Evolutionary conservation across 1,139 yeast genomes (phyloP).

Genomic region (Scheffersomyces titani): DNA sequence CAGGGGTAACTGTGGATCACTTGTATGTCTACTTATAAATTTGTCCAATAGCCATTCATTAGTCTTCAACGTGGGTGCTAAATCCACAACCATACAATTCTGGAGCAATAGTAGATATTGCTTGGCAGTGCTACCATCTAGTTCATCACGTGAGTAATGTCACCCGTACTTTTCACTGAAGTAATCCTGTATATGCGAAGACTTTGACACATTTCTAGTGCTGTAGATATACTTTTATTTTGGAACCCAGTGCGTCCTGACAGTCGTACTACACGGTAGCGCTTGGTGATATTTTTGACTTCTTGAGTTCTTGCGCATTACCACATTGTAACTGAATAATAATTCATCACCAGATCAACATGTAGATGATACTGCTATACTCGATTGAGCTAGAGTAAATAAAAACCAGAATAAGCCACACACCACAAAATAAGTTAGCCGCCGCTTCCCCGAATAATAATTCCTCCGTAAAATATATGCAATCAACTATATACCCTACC

Average conservation of each 20-base stretch:
- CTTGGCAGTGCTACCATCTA: not conserved
- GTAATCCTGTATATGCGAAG: not conserved
- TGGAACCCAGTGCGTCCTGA: not conserved
- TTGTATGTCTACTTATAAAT: too few relatives aligned
- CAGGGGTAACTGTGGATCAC: not conserved
- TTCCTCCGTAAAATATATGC: too few relatives aligned
- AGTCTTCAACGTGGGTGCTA: not conserved
- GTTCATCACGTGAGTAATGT: not conserved
- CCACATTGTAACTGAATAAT: not conserved
- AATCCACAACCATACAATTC: not conserved
- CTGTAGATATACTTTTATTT: not conserved
- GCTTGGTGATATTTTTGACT: not conserved
- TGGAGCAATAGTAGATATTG: not conserved
- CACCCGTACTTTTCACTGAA: not conserved
- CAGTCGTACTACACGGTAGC: not conserved
- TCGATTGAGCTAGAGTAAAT: not conserved
- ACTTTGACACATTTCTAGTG: not conserved
- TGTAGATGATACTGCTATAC: not conserved
- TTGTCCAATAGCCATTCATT: not conserved
- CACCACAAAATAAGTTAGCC: not conserved
- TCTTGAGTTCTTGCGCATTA: not conserved
- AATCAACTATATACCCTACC: not conserved
- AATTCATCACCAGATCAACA: not conserved
- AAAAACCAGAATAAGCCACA: not conserved
- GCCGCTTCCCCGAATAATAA: not conserved